Conservation (phyloP, 169 alveolate genomes). For the Plasmodium knowlesi region DNA sequence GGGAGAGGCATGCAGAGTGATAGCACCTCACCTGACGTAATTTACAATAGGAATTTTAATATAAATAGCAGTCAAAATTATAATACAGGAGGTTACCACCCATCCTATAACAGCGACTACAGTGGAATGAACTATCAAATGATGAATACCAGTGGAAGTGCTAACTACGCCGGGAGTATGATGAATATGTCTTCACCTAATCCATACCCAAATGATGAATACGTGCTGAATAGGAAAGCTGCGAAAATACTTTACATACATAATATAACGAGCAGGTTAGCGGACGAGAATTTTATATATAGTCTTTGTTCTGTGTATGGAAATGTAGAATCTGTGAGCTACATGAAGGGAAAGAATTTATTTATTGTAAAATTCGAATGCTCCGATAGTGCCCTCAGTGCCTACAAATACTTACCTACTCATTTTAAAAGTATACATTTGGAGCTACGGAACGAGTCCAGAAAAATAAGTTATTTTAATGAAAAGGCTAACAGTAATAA, state of each 20-base stretch:
- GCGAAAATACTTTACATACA: conserved; percentile 65
- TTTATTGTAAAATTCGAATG: conserved; percentile 54
- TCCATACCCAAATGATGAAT: conserved; percentile 23
- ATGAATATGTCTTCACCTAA: background rate
- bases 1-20: background rate
- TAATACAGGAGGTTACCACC: background rate
- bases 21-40: background rate
- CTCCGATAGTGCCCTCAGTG: conserved; percentile 48
- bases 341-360: conserved; percentile 59
- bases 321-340: conserved; percentile 52
- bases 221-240: conserved; percentile 37
- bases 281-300: conserved; percentile 67
- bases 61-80: background rate
- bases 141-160: background rate
- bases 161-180: background rate
- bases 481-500: conserved; percentile 65
- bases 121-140: background rate
- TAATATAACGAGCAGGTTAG: conserved; percentile 29
- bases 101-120: background rate
- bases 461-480: conserved; percentile 62
- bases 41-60: background rate
- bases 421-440: conserved; percentile 39
- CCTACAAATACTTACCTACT: conserved; percentile 45
- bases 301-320: conserved; percentile 69
- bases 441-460: conserved; percentile 62